These are phyloP conservation scores for Pyrus hybrid DNA, from an alignment of 331 rosid species.

Conservation along the genomic window DNA sequence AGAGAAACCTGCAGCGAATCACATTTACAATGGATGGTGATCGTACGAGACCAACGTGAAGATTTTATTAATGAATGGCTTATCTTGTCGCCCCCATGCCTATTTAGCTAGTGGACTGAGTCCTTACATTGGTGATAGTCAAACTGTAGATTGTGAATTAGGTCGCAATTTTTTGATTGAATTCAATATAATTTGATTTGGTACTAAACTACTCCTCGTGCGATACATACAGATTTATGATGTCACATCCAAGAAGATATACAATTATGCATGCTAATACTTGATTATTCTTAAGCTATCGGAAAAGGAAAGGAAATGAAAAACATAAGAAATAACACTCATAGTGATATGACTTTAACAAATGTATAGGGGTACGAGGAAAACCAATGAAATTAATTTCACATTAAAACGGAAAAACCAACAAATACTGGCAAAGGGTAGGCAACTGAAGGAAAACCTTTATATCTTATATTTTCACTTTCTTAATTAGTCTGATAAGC, in stretches of 20 bases:
- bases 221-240: no score
- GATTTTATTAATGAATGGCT: no score
- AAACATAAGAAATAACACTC: not conserved
- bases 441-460: not conserved
- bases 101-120: no score
- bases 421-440: not conserved
- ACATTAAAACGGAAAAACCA: not conserved
- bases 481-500: not conserved
- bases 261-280: not conserved
- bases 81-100: no score
- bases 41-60: no score
- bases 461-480: not conserved
- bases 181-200: no score
- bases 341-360: not conserved
- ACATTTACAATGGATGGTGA: not conserved
- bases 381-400: not conserved
- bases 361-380: not conserved
- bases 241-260: no score
- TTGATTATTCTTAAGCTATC: not conserved
- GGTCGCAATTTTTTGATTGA: no score
- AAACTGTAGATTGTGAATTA: no score
- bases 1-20: not conserved
- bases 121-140: no score
- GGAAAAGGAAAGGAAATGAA: not conserved
- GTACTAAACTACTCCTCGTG: no score